Base-by-base conservation (phyloP, 805 yeast species). In the Candida ortonii region DNA sequence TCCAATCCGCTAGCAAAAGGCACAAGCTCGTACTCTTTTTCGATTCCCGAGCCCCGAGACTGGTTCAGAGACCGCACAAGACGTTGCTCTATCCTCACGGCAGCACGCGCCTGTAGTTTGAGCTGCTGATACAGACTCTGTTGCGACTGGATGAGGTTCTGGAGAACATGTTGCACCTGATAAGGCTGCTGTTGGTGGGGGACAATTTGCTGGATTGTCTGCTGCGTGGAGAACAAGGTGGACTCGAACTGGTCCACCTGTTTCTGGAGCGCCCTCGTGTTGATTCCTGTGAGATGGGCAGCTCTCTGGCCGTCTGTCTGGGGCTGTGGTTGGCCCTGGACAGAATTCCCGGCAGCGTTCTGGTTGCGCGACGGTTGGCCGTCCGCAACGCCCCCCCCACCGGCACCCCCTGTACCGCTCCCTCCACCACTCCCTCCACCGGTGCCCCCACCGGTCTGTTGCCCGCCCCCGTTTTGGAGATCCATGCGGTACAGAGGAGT, bases 11-110 rank as follows among this genome's bases (percentile, higher is more conserved):
- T 45, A 10, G 44, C 38, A 25, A 43, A 56, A 3, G 60, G 57
- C 5, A 57, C 44, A 4, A 50, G 25, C 23, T 56, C 63, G 44
- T 42, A 59, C 16, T 47, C 48, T n/a, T 36, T 34, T 21, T 57
- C 61, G 14, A 55, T 15, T 3, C 64, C 64, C 9, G 55, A 35
- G 2, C 61, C 64, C 16, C 62, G 38, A n/a, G 39, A 23, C 19
- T 41, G 38, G 33, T 59, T 59, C 13, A 43, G 19, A 4, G 47
- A 40, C 13, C 52, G 41, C 5, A 54, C 49, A 12, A 56, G 35
- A 14, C 55, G 44, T 31, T 57, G 62, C 34, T 59, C 59, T 10
- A 57, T 41, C 12, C 50, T 18, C 7, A 52, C 43, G 5, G 48
- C 29, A 1, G 50, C 39, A 13, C 44, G 38, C 18, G 44, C 46